A percentile compares a stretch with the other conserved stretches of the same genome.
phyloP scores from a whole-genome alignment of 2,329 filamentous ascomycete species.

The Aspergillus texensis region DNA sequence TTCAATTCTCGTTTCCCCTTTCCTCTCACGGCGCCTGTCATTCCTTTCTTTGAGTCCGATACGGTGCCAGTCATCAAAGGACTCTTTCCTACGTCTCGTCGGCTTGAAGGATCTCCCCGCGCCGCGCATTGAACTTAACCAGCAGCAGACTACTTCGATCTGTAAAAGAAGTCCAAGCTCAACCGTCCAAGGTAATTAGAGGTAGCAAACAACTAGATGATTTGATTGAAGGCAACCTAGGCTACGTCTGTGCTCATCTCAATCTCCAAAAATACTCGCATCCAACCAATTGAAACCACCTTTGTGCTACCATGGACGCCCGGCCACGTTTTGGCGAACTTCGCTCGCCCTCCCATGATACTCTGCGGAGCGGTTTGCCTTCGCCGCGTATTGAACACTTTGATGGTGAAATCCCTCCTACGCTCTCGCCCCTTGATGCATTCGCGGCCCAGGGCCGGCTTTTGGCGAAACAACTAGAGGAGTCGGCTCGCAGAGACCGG shows the following conservation, averaged over 20 bases:
- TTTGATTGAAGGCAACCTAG: conserved; percentile 8
- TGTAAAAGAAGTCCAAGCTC: neutral
- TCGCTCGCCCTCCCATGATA: conserved; percentile 60
- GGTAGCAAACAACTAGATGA: conserved; percentile 14
- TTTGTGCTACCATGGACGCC: conserved; percentile 50
- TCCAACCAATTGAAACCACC: conserved; percentile 10
- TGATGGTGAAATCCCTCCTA: conserved; percentile 77
- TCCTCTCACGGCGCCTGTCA: conserved; percentile 17
- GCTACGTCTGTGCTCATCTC: neutral
- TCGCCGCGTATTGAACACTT: conserved; percentile 74
- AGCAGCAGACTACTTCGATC: neutral
- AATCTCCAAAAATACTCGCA: conserved; percentile 3
- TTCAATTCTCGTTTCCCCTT: conserved; percentile 9
- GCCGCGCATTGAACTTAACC: neutral
- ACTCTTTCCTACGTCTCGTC: neutral
- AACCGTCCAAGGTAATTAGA: neutral
- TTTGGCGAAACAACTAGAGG: conserved; percentile 83
- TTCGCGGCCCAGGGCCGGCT: conserved; percentile 90
- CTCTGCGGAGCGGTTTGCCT: conserved; percentile 58
- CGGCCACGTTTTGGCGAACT: conserved; percentile 64
- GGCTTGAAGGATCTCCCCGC: neutral
- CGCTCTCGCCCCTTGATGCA: conserved; percentile 90
- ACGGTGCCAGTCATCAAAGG: conserved; percentile 6
- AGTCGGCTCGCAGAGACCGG: conserved; percentile 71
- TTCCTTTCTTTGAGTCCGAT: conserved; percentile 23